phyloP scores from a whole-genome alignment of 345 rosid species.

The Pistacia atlantica region DNA sequence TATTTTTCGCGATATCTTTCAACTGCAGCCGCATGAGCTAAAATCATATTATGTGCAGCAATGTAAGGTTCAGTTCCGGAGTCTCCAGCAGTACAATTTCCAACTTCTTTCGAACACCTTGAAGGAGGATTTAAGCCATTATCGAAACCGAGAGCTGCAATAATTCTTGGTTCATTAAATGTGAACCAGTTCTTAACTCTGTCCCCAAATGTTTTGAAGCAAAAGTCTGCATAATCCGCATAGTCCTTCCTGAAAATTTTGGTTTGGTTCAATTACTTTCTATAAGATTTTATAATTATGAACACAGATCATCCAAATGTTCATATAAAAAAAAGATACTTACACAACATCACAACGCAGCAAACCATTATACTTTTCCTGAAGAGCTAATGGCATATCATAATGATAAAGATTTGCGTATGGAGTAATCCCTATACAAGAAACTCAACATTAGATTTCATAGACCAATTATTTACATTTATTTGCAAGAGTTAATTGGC shows the following conservation, averaged over 20 bases:
- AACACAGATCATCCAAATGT: too few species aligned
- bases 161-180: slow-evolving; percentile 59
- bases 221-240: slow-evolving; percentile 62
- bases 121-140: slow-evolving; percentile 54
- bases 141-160: slow-evolving; percentile 62
- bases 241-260: slow-evolving; percentile 47
- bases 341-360: slow-evolving; percentile 40
- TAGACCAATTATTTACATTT: too few species aligned
- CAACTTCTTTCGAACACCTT: slow-evolving; percentile 58
- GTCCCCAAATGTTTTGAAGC: slow-evolving; percentile 63
- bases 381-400: slow-evolving; percentile 54
- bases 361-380: slow-evolving; percentile 43
- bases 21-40: slow-evolving; percentile 58
- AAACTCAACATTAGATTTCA: not conserved
- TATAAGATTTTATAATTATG: too few species aligned
- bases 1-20: slow-evolving; percentile 54
- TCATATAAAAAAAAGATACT: slow-evolving; percentile 5
- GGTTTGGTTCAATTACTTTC: not conserved
- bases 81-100: slow-evolving; percentile 53
- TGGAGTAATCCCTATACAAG: slow-evolving; percentile 48
- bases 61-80: slow-evolving; percentile 38
- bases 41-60: slow-evolving; percentile 52
- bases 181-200: slow-evolving; percentile 73
- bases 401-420: slow-evolving; percentile 55
- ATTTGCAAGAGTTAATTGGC: too few species aligned